phyloP scores from a whole-genome alignment of 2,329 filamentous ascomycete species.

The Pseudocercospora musae region DNA sequence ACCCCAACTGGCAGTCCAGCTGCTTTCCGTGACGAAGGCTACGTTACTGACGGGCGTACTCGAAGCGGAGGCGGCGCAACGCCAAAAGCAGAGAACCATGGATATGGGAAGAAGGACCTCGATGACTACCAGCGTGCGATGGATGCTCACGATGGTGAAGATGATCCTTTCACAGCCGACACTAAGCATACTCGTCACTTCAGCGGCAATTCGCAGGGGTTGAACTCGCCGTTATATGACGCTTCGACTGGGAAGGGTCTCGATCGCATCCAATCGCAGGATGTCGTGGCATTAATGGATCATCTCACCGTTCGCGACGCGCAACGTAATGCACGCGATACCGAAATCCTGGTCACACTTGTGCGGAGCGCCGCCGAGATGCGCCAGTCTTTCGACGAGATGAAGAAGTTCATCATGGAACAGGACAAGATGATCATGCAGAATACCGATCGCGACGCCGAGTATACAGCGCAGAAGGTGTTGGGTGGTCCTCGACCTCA shows the following conservation, averaged over 20 bases:
- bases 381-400: conserved; percentile 92
- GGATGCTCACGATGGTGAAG: conserved; percentile 43
- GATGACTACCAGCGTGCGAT: conserved; percentile 50
- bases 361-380: conserved; percentile 94
- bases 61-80: conserved; percentile 45
- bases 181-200: conserved; percentile 62
- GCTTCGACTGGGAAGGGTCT: conserved; percentile 81
- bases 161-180: conserved; percentile 62
- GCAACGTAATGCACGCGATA: conserved; percentile 91
- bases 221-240: conserved; percentile 86
- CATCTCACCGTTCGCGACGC: conserved; percentile 96
- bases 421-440: conserved; percentile 88
- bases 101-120: conserved; percentile 56
- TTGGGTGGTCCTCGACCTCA: conserved; percentile 83
- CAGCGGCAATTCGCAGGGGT: conserved; percentile 88
- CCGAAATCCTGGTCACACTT: conserved; percentile 90
- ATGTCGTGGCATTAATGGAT: conserved; percentile 96
- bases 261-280: conserved; percentile 89
- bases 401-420: conserved; percentile 87
- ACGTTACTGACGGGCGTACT: conserved; percentile 71
- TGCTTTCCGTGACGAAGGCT: conserved; percentile 77
- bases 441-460: conserved; percentile 81
- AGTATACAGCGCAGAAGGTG: conserved; percentile 76
- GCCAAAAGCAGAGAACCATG: conserved; percentile 38
- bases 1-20: conserved; percentile 55